Conservation (phyloP, 768 basidiomycete genomes). For the Leccinellum albellum region DNA sequence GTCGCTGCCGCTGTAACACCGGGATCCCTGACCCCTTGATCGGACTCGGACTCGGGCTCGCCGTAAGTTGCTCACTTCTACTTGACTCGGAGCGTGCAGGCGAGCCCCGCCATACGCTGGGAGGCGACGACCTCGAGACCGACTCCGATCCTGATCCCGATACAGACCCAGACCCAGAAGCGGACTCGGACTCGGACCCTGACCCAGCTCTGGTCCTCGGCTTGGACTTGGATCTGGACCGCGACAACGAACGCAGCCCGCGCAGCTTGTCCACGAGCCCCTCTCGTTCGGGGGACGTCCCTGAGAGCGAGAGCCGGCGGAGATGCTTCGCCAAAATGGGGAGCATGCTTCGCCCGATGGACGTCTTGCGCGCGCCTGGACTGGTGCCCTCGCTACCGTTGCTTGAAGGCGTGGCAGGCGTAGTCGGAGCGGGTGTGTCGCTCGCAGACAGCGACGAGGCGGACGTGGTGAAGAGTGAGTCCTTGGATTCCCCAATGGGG, state of each 20-base stretch:
- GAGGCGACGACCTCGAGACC: constrained; percentile 4
- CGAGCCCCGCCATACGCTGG: constrained; percentile 13
- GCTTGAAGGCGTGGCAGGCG: constrained; percentile 24
- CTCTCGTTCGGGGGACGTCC: constrained; percentile 20
- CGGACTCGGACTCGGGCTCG: constrained; percentile 19
- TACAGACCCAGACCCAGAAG: not conserved
- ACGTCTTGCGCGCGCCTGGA: not conserved
- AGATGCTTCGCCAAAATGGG: not conserved
- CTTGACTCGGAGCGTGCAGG: constrained; percentile 17
- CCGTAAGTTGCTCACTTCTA: constrained; percentile 9
- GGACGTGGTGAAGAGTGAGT: constrained; percentile 29
- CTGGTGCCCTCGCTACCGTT: not conserved
- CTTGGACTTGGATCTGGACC: not conserved
- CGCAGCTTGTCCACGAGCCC: constrained; percentile 23
- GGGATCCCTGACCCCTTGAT: constrained; percentile 27
- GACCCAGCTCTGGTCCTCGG: constrained; percentile 1
- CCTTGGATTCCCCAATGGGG: constrained; percentile 24
- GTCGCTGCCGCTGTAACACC: constrained; percentile 24
- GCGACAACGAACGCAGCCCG: constrained; percentile 17
- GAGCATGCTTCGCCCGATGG: constrained; percentile 26
- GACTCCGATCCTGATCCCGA: constrained; percentile 6
- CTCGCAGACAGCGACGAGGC: constrained; percentile 19
- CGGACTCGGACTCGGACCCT: not conserved
- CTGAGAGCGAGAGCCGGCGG: constrained; percentile 20
- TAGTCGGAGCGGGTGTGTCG: constrained; percentile 22